phyloP scores from a whole-genome alignment of 176 grass and related monocot genomes.

The Chloris gayana region DNA sequence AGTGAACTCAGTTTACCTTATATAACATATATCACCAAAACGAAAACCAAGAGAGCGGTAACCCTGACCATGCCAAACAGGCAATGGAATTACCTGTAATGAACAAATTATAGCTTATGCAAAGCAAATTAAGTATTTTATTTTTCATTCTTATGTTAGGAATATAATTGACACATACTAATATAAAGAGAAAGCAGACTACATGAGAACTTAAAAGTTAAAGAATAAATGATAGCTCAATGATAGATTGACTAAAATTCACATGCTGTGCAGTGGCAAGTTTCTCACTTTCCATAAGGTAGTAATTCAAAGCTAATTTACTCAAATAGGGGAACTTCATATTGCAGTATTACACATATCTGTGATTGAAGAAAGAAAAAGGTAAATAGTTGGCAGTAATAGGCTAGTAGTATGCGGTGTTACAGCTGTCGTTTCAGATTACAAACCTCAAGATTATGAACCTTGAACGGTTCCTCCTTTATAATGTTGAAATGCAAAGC shows the following conservation, averaged over 20 bases:
- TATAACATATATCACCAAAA: constrained; percentile 85
- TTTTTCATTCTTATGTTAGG: neutral
- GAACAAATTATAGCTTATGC: constrained; percentile 20
- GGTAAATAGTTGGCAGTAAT: neutral
- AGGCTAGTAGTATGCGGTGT: neutral
- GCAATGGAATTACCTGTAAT: constrained; percentile 80
- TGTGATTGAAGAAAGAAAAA: constrained; percentile 6
- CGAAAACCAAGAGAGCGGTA: constrained; percentile 96
- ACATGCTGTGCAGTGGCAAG: neutral
- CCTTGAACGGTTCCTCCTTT: constrained; percentile 76
- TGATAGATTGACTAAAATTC: constrained; percentile 19
- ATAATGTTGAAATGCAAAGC: constrained; percentile 90
- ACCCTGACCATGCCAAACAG: constrained; percentile 90
- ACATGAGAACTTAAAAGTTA: neutral
- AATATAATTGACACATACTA: neutral
- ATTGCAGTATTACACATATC: constrained; percentile 14
- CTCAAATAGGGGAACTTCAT: constrained; percentile 18
- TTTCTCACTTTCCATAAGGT: neutral
- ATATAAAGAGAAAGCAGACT: constrained; percentile 1
- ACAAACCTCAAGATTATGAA: constrained; percentile 88
- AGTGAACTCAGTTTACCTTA: constrained; percentile 65
- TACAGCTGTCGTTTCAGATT: constrained; percentile 3
- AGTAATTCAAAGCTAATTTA: constrained; percentile 17
- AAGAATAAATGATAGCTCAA: constrained; percentile 1
- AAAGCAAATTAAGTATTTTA: constrained; percentile 26